Percentiles rank a stretch among this genome's conserved stretches.
Conservation (phyloP, 306 rosid species). For the Lathyrus oleraceus region DNA sequence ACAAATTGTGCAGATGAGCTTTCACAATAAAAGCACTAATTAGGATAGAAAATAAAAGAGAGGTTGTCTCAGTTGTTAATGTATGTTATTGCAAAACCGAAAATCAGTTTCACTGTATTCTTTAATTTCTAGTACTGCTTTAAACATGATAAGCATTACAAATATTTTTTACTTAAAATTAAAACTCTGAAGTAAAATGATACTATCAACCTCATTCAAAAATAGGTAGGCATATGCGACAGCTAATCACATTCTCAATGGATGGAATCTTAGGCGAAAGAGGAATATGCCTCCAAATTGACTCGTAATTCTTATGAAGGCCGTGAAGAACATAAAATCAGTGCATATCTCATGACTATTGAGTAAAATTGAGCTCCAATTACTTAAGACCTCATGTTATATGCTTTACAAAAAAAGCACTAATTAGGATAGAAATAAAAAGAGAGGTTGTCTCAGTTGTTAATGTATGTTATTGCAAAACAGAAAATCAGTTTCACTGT, state of each 20-base stretch:
- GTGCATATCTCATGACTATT: neutral
- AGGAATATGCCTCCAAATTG: too few species aligned
- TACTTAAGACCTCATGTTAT: neutral
- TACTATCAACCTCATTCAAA: neutral
- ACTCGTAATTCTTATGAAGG: too few species aligned
- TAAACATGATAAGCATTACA: neutral
- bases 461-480: neutral
- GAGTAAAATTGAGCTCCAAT: neutral
- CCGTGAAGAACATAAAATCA: too few species aligned
- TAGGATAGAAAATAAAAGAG: neutral
- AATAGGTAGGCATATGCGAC: too few species aligned
- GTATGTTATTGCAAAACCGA: neutral
- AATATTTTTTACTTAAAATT: neutral
- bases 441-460: neutral
- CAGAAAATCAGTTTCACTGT: neutral
- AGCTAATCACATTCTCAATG: too few species aligned
- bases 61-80: neutral
- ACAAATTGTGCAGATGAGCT: neutral
- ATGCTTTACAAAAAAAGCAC: constrained; percentile 3
- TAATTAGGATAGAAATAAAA: neutral
- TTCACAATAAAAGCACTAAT: constrained; percentile 1
- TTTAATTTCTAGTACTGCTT: neutral
- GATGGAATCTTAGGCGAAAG: too few species aligned
- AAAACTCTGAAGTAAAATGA: neutral
- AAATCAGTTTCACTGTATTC: neutral